Conservation (phyloP, 2,329 filamentous ascomycete species). For the Juglanconis juglandina region DNA sequence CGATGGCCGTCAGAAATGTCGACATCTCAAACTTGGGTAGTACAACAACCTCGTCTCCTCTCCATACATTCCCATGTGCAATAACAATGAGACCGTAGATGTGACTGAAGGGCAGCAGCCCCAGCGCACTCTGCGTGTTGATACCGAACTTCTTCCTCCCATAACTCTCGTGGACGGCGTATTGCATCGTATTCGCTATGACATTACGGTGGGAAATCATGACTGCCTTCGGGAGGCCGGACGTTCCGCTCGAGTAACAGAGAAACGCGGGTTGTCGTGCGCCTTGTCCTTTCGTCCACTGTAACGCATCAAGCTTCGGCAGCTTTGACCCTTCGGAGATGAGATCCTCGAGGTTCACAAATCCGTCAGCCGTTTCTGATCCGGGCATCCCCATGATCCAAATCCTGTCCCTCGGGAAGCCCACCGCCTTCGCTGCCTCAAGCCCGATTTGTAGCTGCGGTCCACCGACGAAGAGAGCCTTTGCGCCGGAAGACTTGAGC, state of each 20-base stretch:
- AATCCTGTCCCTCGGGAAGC: conserved; percentile 61
- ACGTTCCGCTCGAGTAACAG: conserved; percentile 78
- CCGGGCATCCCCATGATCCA: conserved; percentile 68
- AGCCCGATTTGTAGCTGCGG: conserved; percentile 63
- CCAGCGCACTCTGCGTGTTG: conserved; percentile 50
- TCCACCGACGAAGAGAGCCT: conserved; percentile 68
- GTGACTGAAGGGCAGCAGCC: conserved; percentile 76
- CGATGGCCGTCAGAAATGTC: conserved; percentile 58
- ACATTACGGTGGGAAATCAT: conserved; percentile 80
- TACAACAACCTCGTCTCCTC: conserved; percentile 69
- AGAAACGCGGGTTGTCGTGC: conserved; percentile 69
- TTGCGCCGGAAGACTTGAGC: conserved; percentile 64
- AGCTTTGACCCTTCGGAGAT: conserved; percentile 57
- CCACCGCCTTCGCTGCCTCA: conserved; percentile 59
- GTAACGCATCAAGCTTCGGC: conserved; percentile 51
- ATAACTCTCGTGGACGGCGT: conserved; percentile 41
- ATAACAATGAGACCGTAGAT: conserved; percentile 76
- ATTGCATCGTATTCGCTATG: conserved; percentile 71
- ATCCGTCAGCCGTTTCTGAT: conserved; percentile 46
- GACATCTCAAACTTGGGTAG: conserved; percentile 71
- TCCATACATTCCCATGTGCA: conserved; percentile 60
- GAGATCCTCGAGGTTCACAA: conserved; percentile 65
- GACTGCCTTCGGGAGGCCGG: conserved; percentile 79
- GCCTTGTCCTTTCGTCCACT: conserved; percentile 63
- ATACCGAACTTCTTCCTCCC: conserved; percentile 35